These are phyloP conservation scores for Metschnikowia cerradonensis DNA, from an alignment of 805 yeast species.

Conservation along the genomic window DNA sequence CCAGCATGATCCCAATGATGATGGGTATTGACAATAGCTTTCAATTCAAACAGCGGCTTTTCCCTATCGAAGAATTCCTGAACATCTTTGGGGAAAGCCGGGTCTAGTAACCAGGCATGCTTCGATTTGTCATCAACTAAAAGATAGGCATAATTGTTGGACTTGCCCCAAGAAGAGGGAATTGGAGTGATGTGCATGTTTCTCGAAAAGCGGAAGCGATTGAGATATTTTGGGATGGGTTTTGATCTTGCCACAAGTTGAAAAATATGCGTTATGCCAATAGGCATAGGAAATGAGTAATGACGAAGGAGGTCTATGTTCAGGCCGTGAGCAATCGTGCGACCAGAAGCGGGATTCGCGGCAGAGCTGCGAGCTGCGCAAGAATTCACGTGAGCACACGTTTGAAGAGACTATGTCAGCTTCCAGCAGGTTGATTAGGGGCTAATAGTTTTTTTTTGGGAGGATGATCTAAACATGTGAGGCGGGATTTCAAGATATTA, in stretches of 20 bases:
- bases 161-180: conserved; percentile 93
- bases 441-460: too few species aligned
- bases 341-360: background rate
- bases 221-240: background rate
- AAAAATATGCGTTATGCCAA: conserved; percentile 1
- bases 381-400: background rate
- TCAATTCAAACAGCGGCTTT: conserved; percentile 45
- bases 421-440: background rate
- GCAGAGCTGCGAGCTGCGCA: background rate
- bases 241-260: background rate
- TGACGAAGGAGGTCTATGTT: background rate
- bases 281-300: conserved; percentile 1
- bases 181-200: conserved; percentile 76
- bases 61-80: conserved; percentile 41
- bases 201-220: conserved; percentile 1
- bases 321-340: conserved; percentile 4
- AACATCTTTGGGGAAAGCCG: conserved; percentile 78
- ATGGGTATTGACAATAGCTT: conserved; percentile 88
- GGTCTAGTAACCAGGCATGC: conserved; percentile 83
- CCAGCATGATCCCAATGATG: conserved; percentile 96
- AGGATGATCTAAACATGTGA: too few species aligned
- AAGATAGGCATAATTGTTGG: conserved; percentile 87
- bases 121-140: conserved; percentile 62
- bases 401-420: background rate
- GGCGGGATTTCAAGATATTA: too few species aligned